A percentile compares a stretch with the other conserved stretches of the same genome.
Evolutionary conservation across 2,329 filamentous ascomycete genomes (phyloP).

Genomic region (Balansia obtecta): DNA sequence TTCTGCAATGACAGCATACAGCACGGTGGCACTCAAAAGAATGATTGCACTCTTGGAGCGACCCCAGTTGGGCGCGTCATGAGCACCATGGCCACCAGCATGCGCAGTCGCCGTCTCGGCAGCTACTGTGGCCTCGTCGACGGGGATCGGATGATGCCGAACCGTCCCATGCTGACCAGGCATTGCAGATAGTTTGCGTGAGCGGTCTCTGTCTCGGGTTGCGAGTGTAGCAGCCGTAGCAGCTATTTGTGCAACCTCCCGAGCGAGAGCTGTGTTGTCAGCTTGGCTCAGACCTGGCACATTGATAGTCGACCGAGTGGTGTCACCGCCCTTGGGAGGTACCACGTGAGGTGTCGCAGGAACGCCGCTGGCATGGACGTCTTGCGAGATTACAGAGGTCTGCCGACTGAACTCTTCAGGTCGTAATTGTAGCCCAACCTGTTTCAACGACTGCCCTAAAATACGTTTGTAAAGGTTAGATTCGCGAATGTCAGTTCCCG

Average conservation of each 20-base stretch:
- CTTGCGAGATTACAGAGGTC: conserved; percentile 23
- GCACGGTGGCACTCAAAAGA: conserved; percentile 72
- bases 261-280: conserved; percentile 69
- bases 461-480: conserved; percentile 89
- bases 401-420: conserved; percentile 32
- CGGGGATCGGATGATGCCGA: conserved; percentile 20
- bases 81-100: conserved; percentile 49
- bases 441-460: conserved; percentile 76
- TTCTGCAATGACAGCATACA: conserved; percentile 95
- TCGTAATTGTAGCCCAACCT: conserved; percentile 55
- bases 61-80: conserved; percentile 98
- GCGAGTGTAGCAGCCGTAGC: conserved; percentile 83
- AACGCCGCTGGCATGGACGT: conserved; percentile 28
- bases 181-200: conserved; percentile 24
- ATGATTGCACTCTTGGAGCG: conserved; percentile 83
- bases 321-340: conserved; percentile 51
- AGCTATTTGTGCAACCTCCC: conserved; percentile 86
- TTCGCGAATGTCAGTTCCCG: conserved; percentile 63
- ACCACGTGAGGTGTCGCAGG: conserved; percentile 56
- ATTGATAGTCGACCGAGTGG: conserved; percentile 31
- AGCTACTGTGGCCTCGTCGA: conserved; percentile 18
- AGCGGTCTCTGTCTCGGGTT: conserved; percentile 50
- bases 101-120: conserved; percentile 21
- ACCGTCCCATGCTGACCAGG: conserved; percentile 14
- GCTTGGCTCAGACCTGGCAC: conserved; percentile 66